Evolutionary conservation across 352 stramenopile species (phyloP), one percentile per base, ranked within the genome.

Genomic region (Phytophthora parvispora): DNA sequence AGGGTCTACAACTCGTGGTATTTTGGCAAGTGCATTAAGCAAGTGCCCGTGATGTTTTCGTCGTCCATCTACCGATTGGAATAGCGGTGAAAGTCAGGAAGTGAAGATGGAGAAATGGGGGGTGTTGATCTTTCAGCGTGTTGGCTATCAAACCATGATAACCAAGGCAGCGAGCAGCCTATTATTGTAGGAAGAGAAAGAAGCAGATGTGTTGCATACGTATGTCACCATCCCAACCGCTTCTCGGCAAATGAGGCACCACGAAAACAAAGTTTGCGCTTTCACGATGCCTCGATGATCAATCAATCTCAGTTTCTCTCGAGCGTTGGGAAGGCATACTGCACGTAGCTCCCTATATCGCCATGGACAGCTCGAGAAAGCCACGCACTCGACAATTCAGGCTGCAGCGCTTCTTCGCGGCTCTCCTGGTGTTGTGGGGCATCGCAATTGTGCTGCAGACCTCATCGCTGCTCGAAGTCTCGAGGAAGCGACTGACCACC

Each of bases 341-440:
- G 31, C 15, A 36, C 31, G 9, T 36, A 36, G 10, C 31, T 36
- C 31, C 3, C 31, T 36, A 12, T 45, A 16, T 50, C 15, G 29
- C 57, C 29, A 69, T 73, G 65, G 10, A 45, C 22, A 69, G 58
- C 25, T 20, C 51, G 42, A 49, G 20, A 13, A 8, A 4, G n/a
- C 34, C 52, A 22, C 59, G 45, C 36, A 31, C 32, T 16, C 29
- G 42, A 32, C 45, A 55, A 6, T 38, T 52, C 22, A 24, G 47
- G 50, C 43, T 75, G 29, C 34, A 67, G 24, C 53, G 55, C 31
- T n/a, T 72, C 9, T 64, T 75, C 24, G 54, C 60, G 50, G 27
- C 42, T 52, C 57, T 76, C 18, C 32, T 73, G 34, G 28, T 71
- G n/a, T 48, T 76, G 25, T 66, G 57, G 50, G 51, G 48, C 5